Base-by-base conservation (phyloP, 225 moss, liverwort and hornwort genomes). In the Polytrichum formosum region DNA sequence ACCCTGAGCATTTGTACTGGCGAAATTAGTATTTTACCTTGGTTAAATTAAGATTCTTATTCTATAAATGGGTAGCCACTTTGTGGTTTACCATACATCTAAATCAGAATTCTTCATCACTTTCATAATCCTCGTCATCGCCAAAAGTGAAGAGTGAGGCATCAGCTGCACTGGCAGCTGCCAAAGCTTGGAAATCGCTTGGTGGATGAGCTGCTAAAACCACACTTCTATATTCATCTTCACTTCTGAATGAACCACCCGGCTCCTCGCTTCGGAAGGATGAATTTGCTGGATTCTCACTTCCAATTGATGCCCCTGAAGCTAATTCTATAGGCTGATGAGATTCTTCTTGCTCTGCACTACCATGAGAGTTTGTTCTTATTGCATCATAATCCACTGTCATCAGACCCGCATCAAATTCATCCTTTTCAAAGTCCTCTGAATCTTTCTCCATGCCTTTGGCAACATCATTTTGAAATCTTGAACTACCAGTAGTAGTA, bases 101-200 rank as follows among this genome's bases (percentile, higher is more conserved):
- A 59, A n/a, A 59, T 23, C 23, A 59, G 7, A 59, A 0, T 20
- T 88, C 82, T 25, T 88, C 88, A 10, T 88, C 87, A 28, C 79
- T 84, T 21, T 84, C 84, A 69, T 64, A 85, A 70, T 88, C 88
- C 53, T 85, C 88, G 7, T 85, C 85, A 35, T 88, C 88, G 61
- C 85, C 88, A 56, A 88, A 88, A 7, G 85, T 88, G 71, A 88
- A 88, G n/a, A 88, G 77, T 1, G 88, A 88, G 5, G 88, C 77
- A 69, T 88, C 88, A n/a, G 85, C 88, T 13, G 88, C 88, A 71
- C 83, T 84, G 21, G 84, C 84, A 64, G 77, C 81, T 25, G 84
- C 86, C 66, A 83, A 77, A 33, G 82, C 88, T 64, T 83, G 77
- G 74, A 88, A 88, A 59, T 88, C 88, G 73, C 85, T 85, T 10